A percentile compares a stretch with the other conserved stretches of the same genome.
These are phyloP conservation scores for Fusarium sp. DNA, from an alignment of 2,329 filamentous ascomycete genomes.

Conservation along the genomic window DNA sequence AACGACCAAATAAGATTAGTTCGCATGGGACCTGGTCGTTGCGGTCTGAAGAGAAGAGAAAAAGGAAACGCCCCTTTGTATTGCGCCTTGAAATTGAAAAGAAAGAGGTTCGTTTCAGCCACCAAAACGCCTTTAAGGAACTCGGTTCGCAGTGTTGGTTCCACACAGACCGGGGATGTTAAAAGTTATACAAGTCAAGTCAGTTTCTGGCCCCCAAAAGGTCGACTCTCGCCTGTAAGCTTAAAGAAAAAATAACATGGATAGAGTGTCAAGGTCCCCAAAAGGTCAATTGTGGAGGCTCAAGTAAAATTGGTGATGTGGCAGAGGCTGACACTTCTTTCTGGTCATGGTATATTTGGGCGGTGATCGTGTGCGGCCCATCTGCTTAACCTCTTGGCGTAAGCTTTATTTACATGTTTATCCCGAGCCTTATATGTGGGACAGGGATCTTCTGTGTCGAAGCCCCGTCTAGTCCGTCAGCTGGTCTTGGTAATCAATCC, in stretches of 20 bases:
- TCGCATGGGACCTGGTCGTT: not conserved
- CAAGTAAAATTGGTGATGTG: not conserved
- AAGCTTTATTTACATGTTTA: slow-evolving; percentile 12
- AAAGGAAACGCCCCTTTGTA: slow-evolving; percentile 1
- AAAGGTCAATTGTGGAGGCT: slow-evolving; percentile 1
- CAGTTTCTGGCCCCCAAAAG: not conserved
- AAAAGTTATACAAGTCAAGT: not conserved
- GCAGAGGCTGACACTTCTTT: not conserved
- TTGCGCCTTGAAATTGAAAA: not conserved
- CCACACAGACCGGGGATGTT: not conserved
- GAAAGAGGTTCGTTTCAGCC: slow-evolving; percentile 7
- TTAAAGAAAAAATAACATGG: not conserved
- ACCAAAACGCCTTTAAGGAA: not conserved
- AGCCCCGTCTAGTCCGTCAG: slow-evolving; percentile 4
- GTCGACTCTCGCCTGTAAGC: not conserved
- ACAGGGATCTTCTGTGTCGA: not conserved
- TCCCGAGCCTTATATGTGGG: slow-evolving; percentile 8
- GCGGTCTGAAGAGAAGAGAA: not conserved
- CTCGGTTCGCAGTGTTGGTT: not conserved
- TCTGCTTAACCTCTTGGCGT: not conserved
- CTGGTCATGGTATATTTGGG: not conserved
- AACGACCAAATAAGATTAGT: not conserved
- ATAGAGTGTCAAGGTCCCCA: not conserved
- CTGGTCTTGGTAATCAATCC: not conserved
- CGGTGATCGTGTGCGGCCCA: not conserved